These are phyloP conservation scores for Thermomyces lanuginosus DNA, from an alignment of 2,329 filamentous ascomycete genomes.

Conservation along the genomic window DNA sequence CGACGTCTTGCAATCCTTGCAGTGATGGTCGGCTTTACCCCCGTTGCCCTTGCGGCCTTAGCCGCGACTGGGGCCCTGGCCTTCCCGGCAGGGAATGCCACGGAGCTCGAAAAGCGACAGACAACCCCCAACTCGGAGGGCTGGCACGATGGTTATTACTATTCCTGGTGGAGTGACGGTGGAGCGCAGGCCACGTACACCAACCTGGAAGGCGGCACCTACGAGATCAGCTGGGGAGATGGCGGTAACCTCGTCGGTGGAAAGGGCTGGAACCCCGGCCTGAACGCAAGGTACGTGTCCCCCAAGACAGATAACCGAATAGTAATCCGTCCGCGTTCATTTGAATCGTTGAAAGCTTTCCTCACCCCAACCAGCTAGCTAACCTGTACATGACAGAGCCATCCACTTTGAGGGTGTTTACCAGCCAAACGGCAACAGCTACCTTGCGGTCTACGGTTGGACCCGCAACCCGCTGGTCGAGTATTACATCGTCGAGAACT, in stretches of 20 bases:
- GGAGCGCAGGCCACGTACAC: conserved; percentile 28
- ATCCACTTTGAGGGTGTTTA: conserved; percentile 17
- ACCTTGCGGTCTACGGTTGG: conserved; percentile 27
- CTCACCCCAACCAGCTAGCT: too few species aligned
- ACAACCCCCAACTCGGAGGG: conserved; percentile 4
- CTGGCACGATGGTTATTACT: conserved; percentile 4
- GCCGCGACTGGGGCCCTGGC: too few species aligned
- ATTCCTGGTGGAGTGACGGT: conserved; percentile 4
- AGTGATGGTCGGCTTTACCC: too few species aligned
- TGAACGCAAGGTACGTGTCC: conserved; percentile 28
- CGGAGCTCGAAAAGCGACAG: conserved; percentile 1
- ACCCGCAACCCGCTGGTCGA: conserved; percentile 22
- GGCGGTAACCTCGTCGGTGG: conserved; percentile 41
- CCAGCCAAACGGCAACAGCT: conserved; percentile 17
- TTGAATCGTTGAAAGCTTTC: neutral
- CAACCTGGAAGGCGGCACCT: conserved; percentile 29
- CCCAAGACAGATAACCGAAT: too few species aligned
- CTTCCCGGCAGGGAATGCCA: too few species aligned
- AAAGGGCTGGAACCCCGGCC: conserved; percentile 42
- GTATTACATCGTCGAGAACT: conserved; percentile 24
- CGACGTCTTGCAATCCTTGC: too few species aligned
- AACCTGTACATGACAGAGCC: conserved; percentile 1
- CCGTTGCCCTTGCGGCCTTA: too few species aligned
- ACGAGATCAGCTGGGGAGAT: conserved; percentile 31
- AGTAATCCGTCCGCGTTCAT: neutral